These are phyloP conservation scores for Coemansia sp. DNA, from an alignment of 192 early-diverging fungal species.

Conservation along the genomic window DNA sequence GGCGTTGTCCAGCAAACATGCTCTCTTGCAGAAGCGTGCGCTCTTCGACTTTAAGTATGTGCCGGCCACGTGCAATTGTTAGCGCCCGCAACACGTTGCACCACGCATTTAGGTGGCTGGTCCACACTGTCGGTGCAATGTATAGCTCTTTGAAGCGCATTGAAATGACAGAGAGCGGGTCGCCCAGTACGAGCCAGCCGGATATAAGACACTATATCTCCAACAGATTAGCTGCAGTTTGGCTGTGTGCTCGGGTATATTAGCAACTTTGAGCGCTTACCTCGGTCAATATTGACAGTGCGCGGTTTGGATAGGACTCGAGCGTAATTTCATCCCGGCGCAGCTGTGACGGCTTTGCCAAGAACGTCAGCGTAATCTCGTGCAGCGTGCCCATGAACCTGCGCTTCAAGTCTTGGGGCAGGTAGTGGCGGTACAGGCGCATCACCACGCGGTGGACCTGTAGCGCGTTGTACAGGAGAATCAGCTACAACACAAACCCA, in stretches of 20 bases:
- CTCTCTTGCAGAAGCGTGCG: slow-evolving; percentile 46
- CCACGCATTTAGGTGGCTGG: slow-evolving; percentile 36
- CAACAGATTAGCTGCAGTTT: not conserved
- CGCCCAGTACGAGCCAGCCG: slow-evolving; percentile 23
- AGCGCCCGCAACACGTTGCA: slow-evolving; percentile 40
- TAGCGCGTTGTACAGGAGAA: slow-evolving; percentile 32
- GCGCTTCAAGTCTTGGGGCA: slow-evolving; percentile 1
- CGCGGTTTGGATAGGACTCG: slow-evolving; percentile 26
- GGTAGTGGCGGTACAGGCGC: slow-evolving; percentile 18
- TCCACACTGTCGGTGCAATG: slow-evolving; percentile 22
- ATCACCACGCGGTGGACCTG: slow-evolving; percentile 25
- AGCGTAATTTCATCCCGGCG: slow-evolving; percentile 10
- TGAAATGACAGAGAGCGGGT: not conserved
- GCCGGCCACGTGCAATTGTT: slow-evolving; percentile 35
- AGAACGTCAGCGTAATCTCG: slow-evolving; percentile 5
- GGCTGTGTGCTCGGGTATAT: not conserved
- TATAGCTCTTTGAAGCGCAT: slow-evolving; percentile 15
- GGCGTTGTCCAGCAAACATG: slow-evolving; percentile 46
- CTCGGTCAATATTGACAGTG: slow-evolving; percentile 34
- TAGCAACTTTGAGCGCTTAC: slow-evolving; percentile 2
- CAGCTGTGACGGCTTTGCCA: slow-evolving; percentile 5
- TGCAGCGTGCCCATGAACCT: slow-evolving; percentile 30
- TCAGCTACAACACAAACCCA: slow-evolving; percentile 12
- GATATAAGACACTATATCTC: slow-evolving; percentile 29
- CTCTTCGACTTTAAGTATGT: slow-evolving; percentile 39